Conservation (phyloP, 345 rosid species). For the Theobroma cacao region DNA sequence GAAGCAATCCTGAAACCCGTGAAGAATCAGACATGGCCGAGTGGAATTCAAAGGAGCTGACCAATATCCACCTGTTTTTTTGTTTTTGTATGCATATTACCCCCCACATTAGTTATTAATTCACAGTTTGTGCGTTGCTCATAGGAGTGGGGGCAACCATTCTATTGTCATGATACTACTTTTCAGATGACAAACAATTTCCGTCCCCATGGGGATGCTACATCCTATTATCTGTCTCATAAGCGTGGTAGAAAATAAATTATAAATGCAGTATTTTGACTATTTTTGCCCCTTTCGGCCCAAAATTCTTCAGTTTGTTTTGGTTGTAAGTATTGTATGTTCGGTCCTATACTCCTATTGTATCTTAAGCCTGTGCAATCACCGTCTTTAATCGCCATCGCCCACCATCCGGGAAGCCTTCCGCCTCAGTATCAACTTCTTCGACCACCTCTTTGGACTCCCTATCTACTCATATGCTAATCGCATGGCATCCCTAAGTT, state of each 20-base stretch:
- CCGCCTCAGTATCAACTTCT: too few relatives aligned
- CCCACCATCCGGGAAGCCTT: too few relatives aligned
- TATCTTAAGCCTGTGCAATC: too few relatives aligned
- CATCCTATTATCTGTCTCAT: background rate
- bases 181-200: background rate
- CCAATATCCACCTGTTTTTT: background rate
- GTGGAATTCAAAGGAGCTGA: constrained; percentile 8
- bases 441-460: too few relatives aligned
- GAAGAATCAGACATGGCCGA: constrained; percentile 87
- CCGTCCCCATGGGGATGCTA: background rate
- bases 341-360: too few relatives aligned
- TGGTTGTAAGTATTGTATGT: too few relatives aligned
- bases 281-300: too few relatives aligned
- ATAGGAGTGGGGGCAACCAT: background rate
- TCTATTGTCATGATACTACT: background rate
- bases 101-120: background rate
- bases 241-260: background rate
- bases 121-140: background rate
- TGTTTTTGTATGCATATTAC: background rate
- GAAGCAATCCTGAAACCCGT: constrained; percentile 74
- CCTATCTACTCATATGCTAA: too few relatives aligned
- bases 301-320: too few relatives aligned
- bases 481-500: too few relatives aligned
- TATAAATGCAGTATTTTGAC: too few relatives aligned
- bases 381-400: too few relatives aligned